Base-by-base conservation (phyloP, 225 moss, liverwort and hornwort genomes). In the Marchantia paleacea region DNA sequence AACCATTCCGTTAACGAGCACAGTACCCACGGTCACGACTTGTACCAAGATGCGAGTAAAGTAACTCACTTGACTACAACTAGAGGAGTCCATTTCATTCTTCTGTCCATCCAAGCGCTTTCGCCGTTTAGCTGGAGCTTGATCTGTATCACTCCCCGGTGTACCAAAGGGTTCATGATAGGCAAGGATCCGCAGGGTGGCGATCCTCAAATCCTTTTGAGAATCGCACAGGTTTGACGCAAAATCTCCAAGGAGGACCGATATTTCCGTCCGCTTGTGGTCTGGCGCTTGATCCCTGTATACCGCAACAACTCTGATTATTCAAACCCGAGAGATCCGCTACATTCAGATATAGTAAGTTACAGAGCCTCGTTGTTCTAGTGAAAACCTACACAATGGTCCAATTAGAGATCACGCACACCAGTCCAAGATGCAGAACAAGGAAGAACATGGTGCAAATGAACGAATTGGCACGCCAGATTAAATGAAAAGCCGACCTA, bases 101-200 rank as follows among this genome's bases (percentile, higher is more conserved):
- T 81, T 82, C 69, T 65, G 81, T 67, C 77, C 87, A 79, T 84
- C 80, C 73, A 79, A 85, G 64, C 74, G 71, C 81, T 91, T 92
- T 65, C 82, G 86, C 65, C 91, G 88, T 84, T 97, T 93, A 26
- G 80, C 63, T 6, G 89, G 85, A 73, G 81, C 77, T 73, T 90
- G 80, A 8, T 79, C 84, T 79, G 67, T 76, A 50, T 86, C 84
- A 64, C 80, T 66, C 3, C 63, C 84, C 53, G 69, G 72, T 52
- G 75, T 57, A 52, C 76, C 86, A 69, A 91, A 82, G 72, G 85
- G 83, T 77, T 95, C 90, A 78, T 88, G 89, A 82, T 87, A 78
- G 80, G 86, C 88, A 77, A 99, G 81, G 80, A 99, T 76, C 80
- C 90, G 83, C 76, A 99, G 80, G 25, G 93, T 92, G 60, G 85